Conservation (phyloP, 164 flowering plant species). For the Vitis rotundifolia region DNA sequence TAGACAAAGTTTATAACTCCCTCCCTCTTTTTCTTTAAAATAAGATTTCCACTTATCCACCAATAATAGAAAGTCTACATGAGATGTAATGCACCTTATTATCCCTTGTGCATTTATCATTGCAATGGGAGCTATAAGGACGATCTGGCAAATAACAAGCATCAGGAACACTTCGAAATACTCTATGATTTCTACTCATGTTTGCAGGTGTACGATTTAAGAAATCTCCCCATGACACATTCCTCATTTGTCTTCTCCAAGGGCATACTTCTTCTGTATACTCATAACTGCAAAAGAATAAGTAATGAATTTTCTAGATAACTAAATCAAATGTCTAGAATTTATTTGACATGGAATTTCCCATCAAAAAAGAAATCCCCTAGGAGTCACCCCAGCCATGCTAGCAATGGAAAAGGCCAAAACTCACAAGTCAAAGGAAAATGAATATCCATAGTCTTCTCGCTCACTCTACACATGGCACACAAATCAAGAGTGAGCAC, state of each 20-base stretch:
- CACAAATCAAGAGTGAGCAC: no score
- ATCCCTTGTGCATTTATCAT: conserved; percentile 23
- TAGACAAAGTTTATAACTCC: background rate
- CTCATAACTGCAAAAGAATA: conserved; percentile 33
- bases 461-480: no score
- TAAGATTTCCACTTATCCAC: background rate
- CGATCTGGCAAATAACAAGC: conserved; percentile 23
- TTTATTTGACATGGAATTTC: no score
- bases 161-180: conserved; percentile 25
- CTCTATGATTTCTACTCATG: conserved; percentile 19
- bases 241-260: conserved; percentile 40
- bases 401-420: no score
- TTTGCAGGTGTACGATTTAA: conserved; percentile 24
- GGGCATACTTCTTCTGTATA: conserved; percentile 33
- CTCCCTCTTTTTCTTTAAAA: background rate
- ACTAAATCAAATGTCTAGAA: background rate
- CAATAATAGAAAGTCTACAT: background rate
- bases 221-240: conserved; percentile 18
- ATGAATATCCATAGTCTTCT: no score
- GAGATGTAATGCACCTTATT: conserved; percentile 40
- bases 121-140: conserved; percentile 33
- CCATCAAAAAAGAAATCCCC: no score
- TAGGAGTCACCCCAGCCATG: no score
- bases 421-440: no score
- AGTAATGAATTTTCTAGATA: background rate